Percentiles rank a stretch among this genome's conserved stretches.
Evolutionary conservation across 2,329 filamentous ascomycete genomes (phyloP).

Genomic region (Seiridium unicorne): DNA sequence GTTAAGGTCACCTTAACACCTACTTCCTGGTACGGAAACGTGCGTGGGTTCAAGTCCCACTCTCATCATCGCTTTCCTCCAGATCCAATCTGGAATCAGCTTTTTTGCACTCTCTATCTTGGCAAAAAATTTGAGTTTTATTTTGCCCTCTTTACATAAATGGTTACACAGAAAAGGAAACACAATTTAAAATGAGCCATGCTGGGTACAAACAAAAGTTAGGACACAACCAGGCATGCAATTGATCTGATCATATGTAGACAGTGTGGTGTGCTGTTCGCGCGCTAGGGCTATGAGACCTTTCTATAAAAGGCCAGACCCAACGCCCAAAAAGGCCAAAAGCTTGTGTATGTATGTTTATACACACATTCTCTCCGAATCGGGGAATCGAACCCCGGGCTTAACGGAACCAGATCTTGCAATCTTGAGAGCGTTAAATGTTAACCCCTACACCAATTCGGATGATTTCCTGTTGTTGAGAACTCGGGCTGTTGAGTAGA

Average conservation of each 20-base stretch:
- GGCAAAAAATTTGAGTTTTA: neutral
- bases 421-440: neutral
- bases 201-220: no score
- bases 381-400: slow-evolving; percentile 28
- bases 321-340: neutral
- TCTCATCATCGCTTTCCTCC: neutral
- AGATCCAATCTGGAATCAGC: neutral
- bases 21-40: slow-evolving; percentile 2
- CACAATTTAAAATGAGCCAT: no score
- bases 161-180: no score
- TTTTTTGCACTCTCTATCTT: neutral
- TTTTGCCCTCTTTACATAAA: no score
- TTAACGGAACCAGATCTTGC: slow-evolving; percentile 14
- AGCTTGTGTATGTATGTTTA: neutral
- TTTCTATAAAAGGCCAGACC: neutral
- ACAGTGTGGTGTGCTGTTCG: no score
- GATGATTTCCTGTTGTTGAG: neutral
- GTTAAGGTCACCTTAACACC: slow-evolving; percentile 2
- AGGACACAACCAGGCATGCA: no score
- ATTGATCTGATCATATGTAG: no score
- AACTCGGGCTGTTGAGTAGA: neutral
- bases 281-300: neutral
- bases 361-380: slow-evolving; percentile 15
- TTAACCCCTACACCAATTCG: neutral
- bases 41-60: slow-evolving; percentile 2